phyloP scores from a whole-genome alignment of 306 rosid species.

The Cyamopsis tetragonoloba region DNA sequence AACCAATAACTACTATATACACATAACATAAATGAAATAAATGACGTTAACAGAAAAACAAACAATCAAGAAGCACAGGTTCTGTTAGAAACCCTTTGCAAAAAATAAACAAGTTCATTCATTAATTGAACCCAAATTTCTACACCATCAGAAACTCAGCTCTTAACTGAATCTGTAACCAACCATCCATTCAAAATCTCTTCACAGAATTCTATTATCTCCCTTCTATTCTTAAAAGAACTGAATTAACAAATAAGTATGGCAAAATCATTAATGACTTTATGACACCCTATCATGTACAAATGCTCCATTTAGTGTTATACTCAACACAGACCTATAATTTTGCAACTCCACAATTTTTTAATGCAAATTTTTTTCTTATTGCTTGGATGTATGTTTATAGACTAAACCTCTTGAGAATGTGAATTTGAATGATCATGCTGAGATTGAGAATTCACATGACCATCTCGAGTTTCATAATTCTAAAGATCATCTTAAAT shows the following conservation, averaged over 20 bases:
- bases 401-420: conserved; percentile 29
- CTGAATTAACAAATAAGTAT: conserved; percentile 16
- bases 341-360: not conserved
- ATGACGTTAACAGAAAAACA: not conserved
- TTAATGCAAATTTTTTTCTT: not conserved
- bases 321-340: not conserved
- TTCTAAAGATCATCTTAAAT: conserved; percentile 19
- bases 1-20: conserved; percentile 23
- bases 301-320: conserved; percentile 34
- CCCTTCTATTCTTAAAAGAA: conserved; percentile 29
- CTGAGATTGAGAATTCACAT: too few relatives aligned
- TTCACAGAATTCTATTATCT: not conserved
- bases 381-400: conserved; percentile 7
- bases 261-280: conserved; percentile 6
- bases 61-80: not conserved
- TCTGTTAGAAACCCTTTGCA: conserved; percentile 20
- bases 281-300: conserved; percentile 40
- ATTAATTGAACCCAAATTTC: conserved; percentile 19
- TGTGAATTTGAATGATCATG: conserved; percentile 36
- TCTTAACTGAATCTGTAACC: conserved; percentile 11
- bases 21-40: not conserved
- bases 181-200: conserved; percentile 17
- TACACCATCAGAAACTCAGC: conserved; percentile 30
- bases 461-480: conserved; percentile 35
- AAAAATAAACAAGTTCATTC: conserved; percentile 24